Conservation (phyloP, 345 rosid species). For the Litchi chinensis region DNA sequence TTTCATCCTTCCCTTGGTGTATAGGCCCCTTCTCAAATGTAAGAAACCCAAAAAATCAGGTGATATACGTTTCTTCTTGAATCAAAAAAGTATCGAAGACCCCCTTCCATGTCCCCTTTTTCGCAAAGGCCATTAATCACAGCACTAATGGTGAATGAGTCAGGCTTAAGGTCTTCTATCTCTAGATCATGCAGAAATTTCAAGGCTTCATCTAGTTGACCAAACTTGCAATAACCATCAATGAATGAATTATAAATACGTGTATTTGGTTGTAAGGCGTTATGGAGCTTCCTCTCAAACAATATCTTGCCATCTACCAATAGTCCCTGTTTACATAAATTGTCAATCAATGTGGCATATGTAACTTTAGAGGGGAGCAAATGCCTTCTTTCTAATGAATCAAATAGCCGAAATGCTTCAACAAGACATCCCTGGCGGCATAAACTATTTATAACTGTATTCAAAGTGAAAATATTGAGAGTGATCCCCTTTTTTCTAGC, state of each 20-base stretch:
- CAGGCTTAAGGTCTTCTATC: constrained; percentile 48
- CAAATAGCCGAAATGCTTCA: constrained; percentile 88
- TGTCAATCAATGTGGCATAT: constrained; percentile 63
- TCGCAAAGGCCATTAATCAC: constrained; percentile 68
- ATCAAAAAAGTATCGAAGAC: constrained; percentile 57
- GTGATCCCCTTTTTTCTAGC: constrained; percentile 50
- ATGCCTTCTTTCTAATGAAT: constrained; percentile 65
- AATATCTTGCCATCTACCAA: constrained; percentile 63
- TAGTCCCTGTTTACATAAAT: constrained; percentile 66
- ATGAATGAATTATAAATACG: constrained; percentile 69
- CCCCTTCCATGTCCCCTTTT: constrained; percentile 84
- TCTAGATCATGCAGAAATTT: constrained; percentile 48
- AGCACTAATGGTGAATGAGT: constrained; percentile 72
- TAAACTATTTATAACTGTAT: constrained; percentile 67
- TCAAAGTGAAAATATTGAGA: constrained; percentile 67
- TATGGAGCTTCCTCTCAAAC: constrained; percentile 57
- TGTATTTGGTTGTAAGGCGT: constrained; percentile 47
- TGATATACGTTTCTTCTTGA: constrained; percentile 48
- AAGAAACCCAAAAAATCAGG: constrained; percentile 84
- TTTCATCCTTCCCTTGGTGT: constrained; percentile 88
- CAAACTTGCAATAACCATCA: constrained; percentile 63
- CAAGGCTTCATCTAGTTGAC: constrained; percentile 63
- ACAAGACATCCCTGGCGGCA: constrained; percentile 77
- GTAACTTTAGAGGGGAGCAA: constrained; percentile 65
- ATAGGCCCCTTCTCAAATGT: constrained; percentile 68